Percentiles rank a stretch among this genome's conserved stretches.
Conservation (phyloP, 768 basidiomycete species). For the Amanita molliuscula region DNA sequence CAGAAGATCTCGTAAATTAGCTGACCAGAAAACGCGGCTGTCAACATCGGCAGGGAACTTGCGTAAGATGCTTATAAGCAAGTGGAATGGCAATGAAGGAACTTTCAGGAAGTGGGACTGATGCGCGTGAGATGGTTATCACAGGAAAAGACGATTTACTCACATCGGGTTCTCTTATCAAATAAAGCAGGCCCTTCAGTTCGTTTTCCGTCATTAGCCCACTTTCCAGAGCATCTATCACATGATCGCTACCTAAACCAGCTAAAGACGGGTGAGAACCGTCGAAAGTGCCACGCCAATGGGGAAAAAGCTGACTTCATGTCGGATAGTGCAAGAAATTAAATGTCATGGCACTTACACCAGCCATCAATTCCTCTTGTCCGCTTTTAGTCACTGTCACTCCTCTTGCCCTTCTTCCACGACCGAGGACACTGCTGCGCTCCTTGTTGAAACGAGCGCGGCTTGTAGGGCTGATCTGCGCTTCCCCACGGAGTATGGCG, state of each 20-base stretch:
- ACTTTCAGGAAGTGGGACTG: constrained; percentile 85
- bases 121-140: constrained; percentile 8
- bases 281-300: constrained; percentile 69
- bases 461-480: constrained; percentile 11
- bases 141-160: constrained; percentile 14
- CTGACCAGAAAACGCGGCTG: constrained; percentile 68
- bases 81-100: constrained; percentile 72
- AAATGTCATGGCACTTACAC: constrained; percentile 33
- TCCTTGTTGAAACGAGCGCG: constrained; percentile 25
- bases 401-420: constrained; percentile 68
- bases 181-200: constrained; percentile 51
- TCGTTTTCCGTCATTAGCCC: constrained; percentile 62
- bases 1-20: constrained; percentile 47
- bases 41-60: constrained; percentile 76
- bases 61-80: constrained; percentile 59
- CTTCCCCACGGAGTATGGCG: constrained; percentile 53
- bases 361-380: constrained; percentile 75
- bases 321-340: background rate
- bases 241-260: constrained; percentile 45
- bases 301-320: constrained; percentile 55
- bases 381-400: constrained; percentile 76
- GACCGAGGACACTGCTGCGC: constrained; percentile 57
- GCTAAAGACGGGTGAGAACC: constrained; percentile 58
- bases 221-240: constrained; percentile 50
- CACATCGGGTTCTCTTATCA: constrained; percentile 73